These are phyloP conservation scores for Xanthoceras sorbifolium DNA, from an alignment of 345 rosid genomes.

Conservation along the genomic window DNA sequence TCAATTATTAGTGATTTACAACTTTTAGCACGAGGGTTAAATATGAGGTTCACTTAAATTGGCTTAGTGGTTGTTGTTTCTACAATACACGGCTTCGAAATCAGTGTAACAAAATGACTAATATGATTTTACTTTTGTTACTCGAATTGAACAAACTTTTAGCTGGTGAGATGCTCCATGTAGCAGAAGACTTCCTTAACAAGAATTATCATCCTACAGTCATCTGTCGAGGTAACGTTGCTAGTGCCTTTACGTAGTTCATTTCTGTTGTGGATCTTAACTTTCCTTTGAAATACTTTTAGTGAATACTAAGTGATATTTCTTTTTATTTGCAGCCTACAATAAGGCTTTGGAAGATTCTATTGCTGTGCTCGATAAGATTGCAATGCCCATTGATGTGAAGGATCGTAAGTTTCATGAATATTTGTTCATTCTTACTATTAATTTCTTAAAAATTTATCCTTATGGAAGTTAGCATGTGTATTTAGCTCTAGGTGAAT, in stretches of 20 bases:
- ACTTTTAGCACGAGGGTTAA: neutral
- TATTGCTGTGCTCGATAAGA: constrained; percentile 83
- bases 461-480: neutral
- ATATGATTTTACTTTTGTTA: neutral
- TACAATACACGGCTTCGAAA: neutral
- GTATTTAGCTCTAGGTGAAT: neutral
- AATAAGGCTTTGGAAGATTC: constrained; percentile 95
- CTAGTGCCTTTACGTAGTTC: constrained; percentile 1
- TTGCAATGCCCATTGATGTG: constrained; percentile 80
- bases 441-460: neutral
- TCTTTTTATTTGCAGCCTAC: constrained; percentile 61
- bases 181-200: constrained; percentile 88
- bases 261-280: constrained; percentile 7
- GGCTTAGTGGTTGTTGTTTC: neutral
- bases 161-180: constrained; percentile 99
- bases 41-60: neutral
- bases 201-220: constrained; percentile 95
- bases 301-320: constrained; percentile 1
- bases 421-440: neutral
- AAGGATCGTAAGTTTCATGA: constrained; percentile 70
- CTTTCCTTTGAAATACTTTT: constrained; percentile 3
- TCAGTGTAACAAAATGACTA: neutral
- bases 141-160: constrained; percentile 16
- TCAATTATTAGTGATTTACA: neutral
- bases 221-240: constrained; percentile 72